Evolutionary conservation across 371 early-diverging fungal species (phyloP), one percentile per base, ranked within the genome.

Genomic region (Phascolomyces articulosus): DNA sequence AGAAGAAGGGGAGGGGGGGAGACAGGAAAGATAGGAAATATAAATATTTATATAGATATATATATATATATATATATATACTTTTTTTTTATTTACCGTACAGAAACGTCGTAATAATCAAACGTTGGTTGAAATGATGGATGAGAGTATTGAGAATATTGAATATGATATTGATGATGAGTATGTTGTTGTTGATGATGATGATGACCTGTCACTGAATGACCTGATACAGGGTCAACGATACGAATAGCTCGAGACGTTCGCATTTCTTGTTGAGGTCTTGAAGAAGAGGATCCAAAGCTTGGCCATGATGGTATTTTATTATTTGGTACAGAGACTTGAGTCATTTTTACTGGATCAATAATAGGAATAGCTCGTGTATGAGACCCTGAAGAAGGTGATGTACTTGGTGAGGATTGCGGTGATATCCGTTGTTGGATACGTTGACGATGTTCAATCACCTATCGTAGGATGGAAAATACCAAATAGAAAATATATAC

Each of bases 361-460:
- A 80, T 78, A 40, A 80, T 80, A 27, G 81, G 81, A 29, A 80
- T 76, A 7, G 70, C 77, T 56, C 77, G 63, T 69, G 60, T 69
- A 41, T 62, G 53, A 48, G 65, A 60, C 7, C 71, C 62, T 55
- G 71, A 63, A n/a, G 77, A 64, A 41, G 77, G 77, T 10, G 80
- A 77, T 10, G 71, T 67, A 13, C 53, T 58, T 31, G 81, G 81
- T 4, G 81, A 80, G 7, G 78, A 67, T 21, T 76, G 75, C 21
- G 81, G 81, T 27, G 81, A 80, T 40, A 67, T 55, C 24, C 81
- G 70, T 56, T 74, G 77, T 21, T 78, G 78, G 27, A 80, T 71
- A 41, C 81, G 72, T 53, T 75, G 72, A 40, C 81, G 74, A 58
- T 80, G 77, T 40, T 77, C 81, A 26, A 40, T 41, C n/a, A 65